Percentiles rank a stretch among this genome's conserved stretches.
Evolutionary conservation across 257 asterid genomes (phyloP).

Genomic region (Gynochthodes officinalis): DNA sequence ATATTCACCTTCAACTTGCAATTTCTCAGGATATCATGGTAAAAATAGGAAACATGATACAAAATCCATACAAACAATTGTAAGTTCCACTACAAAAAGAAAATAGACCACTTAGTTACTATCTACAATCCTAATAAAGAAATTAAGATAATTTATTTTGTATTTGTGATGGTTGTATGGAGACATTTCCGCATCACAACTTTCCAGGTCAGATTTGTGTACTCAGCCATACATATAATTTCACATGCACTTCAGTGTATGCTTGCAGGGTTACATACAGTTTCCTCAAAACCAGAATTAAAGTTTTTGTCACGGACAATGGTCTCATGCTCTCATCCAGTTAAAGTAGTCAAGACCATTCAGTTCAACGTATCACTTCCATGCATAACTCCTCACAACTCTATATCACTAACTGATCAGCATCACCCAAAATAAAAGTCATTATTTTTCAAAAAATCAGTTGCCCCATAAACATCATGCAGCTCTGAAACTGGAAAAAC

Average conservation of each 20-base stretch:
- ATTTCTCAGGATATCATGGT: background rate
- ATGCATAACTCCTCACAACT: background rate
- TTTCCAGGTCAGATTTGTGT: background rate
- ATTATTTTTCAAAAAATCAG: background rate
- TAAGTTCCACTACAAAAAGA: background rate
- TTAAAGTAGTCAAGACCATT: background rate
- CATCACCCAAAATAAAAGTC: background rate
- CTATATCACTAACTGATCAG: background rate
- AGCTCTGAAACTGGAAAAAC: background rate
- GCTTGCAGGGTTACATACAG: background rate
- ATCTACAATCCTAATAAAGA: background rate
- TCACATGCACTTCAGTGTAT: background rate
- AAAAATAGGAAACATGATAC: background rate
- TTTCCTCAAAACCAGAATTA: background rate
- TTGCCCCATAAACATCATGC: slow-evolving; percentile 2
- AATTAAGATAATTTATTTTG: background rate
- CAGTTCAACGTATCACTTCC: background rate
- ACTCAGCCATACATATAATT: background rate
- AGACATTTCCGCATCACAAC: background rate
- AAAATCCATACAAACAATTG: background rate
- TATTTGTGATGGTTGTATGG: background rate
- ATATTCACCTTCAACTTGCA: background rate
- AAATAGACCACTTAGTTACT: background rate
- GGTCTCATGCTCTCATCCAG: background rate
- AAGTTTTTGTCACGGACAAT: background rate